Base-by-base conservation (phyloP, 1,284 basidiomycete species). In the Ceratobasidium sp. region DNA sequence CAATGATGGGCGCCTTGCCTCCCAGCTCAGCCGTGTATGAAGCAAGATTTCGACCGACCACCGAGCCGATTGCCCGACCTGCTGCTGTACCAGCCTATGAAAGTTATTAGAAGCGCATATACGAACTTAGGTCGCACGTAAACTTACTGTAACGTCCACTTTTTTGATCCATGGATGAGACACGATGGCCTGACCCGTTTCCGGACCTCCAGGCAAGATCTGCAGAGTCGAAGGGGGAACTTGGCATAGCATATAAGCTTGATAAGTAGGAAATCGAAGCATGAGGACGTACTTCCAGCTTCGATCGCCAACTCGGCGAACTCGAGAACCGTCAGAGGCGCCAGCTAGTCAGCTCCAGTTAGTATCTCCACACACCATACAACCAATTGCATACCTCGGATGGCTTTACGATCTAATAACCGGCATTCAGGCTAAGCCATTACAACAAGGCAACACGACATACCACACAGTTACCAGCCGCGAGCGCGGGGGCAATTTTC, bases 401-500 rank as follows among this genome's bases (percentile, higher is more conserved):
- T 1, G 93, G 92, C 77, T 94, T 94, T 32, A 94, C 88, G 61
- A 94, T 84, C 76, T 77, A 41, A 26, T 9, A 12, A n/a, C 18
- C 3, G 14, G 32, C 36, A 58, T 76, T 48, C 52, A 65, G 12
- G 45, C 10, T 14, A n/a, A 28, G 30, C 18, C 30, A 53, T 28
- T 58, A 39, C 26, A 2, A 28, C 21, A 36, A 62, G 23, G 39
- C n/a, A 32, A 55, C 34, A 39, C 28, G 6, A 50, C 76, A 39
- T 55, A 76, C 76, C 59, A 93, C 87, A 64, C 88, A 89, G 77
- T 94, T 94, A 2, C 93, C 92, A 1, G 92, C 91, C 34, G 93
- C 93, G 16, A 94, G 82, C 0, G 92, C 93, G 4, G 92, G 91
- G 0, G 90, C 91, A 73, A 94, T 89, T 80, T 94, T 94, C 83